Conservation (phyloP, 495 filamentous ascomycete species). For the Penicillium paradoxum region DNA sequence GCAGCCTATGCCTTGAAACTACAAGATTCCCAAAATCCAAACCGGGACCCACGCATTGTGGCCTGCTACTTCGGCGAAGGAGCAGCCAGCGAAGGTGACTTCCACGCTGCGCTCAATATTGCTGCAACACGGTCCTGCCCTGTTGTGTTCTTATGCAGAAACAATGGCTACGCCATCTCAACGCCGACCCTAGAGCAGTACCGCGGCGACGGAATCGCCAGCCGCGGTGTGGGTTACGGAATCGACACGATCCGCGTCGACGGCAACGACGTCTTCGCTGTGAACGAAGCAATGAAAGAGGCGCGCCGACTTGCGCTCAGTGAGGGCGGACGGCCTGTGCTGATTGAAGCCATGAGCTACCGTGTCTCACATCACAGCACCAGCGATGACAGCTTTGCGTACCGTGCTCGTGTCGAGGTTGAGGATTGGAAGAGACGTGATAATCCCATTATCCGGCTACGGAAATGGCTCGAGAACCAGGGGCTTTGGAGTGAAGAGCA, state of each 20-base stretch:
- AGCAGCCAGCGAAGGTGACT: slow-evolving; percentile 96
- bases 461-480: slow-evolving; percentile 85
- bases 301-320: slow-evolving; percentile 73
- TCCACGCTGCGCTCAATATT: slow-evolving; percentile 95
- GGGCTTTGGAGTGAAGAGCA: slow-evolving; percentile 78
- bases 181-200: slow-evolving; percentile 96
- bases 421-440: slow-evolving; percentile 97
- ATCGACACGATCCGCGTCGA: slow-evolving; percentile 97
- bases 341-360: slow-evolving; percentile 97
- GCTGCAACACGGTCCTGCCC: slow-evolving; percentile 91
- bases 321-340: slow-evolving; percentile 71
- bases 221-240: slow-evolving; percentile 89
- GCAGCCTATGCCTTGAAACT: slow-evolving; percentile 94
- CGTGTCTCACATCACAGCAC: slow-evolving; percentile 97
- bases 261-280: slow-evolving; percentile 95
- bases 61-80: slow-evolving; percentile 96
- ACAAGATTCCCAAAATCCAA: slow-evolving; percentile 68
- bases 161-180: slow-evolving; percentile 95
- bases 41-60: slow-evolving; percentile 61
- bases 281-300: slow-evolving; percentile 74
- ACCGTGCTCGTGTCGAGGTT: slow-evolving; percentile 88
- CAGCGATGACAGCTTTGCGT: slow-evolving; percentile 95
- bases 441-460: slow-evolving; percentile 84
- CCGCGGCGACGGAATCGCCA: slow-evolving; percentile 93
- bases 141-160: slow-evolving; percentile 90